Conservation (phyloP, 805 yeast genomes). For the Suhomyces tanzawaensis region DNA sequence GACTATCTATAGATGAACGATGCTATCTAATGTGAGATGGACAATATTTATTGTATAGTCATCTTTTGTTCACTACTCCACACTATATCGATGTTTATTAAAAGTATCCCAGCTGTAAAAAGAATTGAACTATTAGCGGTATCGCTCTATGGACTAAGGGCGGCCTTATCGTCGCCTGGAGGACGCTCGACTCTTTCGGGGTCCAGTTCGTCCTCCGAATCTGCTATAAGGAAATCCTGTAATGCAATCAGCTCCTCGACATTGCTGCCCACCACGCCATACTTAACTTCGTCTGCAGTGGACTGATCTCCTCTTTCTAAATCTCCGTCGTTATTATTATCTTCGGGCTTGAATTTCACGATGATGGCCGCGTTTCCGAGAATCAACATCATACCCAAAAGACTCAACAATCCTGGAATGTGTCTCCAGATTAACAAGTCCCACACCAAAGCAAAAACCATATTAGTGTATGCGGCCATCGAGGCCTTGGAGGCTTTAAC, state of each 20-base stretch:
- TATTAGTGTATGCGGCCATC: slow-evolving; percentile 70
- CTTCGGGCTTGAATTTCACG: slow-evolving; percentile 47
- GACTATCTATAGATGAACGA: too few species aligned
- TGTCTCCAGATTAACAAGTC: slow-evolving; percentile 72
- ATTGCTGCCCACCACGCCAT: slow-evolving; percentile 3
- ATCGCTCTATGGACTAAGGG: too few species aligned
- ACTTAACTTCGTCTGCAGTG: slow-evolving; percentile 5
- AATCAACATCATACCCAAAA: slow-evolving; percentile 68
- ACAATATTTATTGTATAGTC: too few species aligned
- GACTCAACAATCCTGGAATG: slow-evolving; percentile 65
- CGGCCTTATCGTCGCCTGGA: too few species aligned
- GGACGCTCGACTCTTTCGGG: too few species aligned
- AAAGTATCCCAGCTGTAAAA: too few species aligned
- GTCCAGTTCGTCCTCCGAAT: slow-evolving; percentile 20
- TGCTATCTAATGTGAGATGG: too few species aligned
- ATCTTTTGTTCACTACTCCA: too few species aligned
- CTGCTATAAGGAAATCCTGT: slow-evolving; percentile 28
- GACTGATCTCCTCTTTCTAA: slow-evolving; percentile 1
- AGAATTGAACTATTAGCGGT: too few species aligned
- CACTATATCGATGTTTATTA: too few species aligned
- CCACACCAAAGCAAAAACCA: slow-evolving; percentile 76
- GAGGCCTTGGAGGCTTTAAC: slow-evolving; percentile 77
- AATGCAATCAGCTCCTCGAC: slow-evolving; percentile 20
- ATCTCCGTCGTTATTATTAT: slow-evolving; percentile 2
- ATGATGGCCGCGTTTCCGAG: slow-evolving; percentile 62